Evolutionary conservation across 2,329 filamentous ascomycete species (phyloP), one percentile per base, ranked within the genome.

Genomic region (Albifimbria verrucaria): DNA sequence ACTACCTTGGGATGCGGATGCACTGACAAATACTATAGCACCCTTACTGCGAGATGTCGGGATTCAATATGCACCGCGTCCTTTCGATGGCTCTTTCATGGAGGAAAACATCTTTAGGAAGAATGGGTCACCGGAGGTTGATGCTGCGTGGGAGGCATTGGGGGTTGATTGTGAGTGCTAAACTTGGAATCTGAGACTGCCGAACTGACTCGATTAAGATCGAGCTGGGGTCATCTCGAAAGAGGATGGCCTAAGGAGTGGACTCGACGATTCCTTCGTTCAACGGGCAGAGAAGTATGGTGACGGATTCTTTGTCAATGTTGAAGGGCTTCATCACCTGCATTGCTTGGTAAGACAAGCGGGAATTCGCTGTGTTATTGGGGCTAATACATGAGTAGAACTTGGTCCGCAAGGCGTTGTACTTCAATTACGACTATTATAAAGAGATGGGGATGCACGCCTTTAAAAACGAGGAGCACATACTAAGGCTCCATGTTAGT

Each of bases 381-480:
- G n/a, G n/a, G n/a, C n/a, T n/a, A n/a, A n/a, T n/a, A 62, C 48
- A 1, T 2, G 2, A 6, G 1, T 49, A 75, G 80, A 83, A 87
- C 52, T 72, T 86, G 6, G 61, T 87, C 7, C 78, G 83, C 2
- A 78, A 86, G 60, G 69, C 77, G 0, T 66, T 85, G 1, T 81
- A 79, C 61, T 86, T 78, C 69, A 86, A 86, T 60, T 80, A 80
- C 52, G 73, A 79, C 18, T 79, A 84, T 61, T 87, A 87, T 64
- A 74, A 74, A 55, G 61, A 62, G 0, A 59, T 75, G 23, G 77
- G 77, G 3, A 61, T 73, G 21, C 78, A 81, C 2, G 76, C 80
- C 0, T 87, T 86, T 58, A 62, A 64, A 18, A 85, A 86, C 59
- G 72, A 77, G 3, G 80, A 82, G 20, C 65, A 71, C 32, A 78